Base-by-base conservation (phyloP, 177 flowering plant genomes). In the Tripterygium wilfordii region DNA sequence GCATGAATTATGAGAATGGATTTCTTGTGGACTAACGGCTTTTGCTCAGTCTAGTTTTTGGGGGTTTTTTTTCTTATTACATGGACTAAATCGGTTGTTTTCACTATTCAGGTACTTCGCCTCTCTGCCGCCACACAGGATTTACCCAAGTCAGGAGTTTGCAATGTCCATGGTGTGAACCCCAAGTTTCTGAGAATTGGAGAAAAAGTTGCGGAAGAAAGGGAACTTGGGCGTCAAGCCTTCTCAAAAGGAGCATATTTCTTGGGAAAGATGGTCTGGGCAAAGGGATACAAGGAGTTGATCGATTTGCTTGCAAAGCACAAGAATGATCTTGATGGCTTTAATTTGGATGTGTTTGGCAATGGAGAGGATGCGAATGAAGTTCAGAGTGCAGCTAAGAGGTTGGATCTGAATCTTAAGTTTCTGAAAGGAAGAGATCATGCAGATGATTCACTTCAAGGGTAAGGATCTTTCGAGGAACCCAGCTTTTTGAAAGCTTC, bases 241-340 rank as follows among this genome's bases (percentile, higher is more conserved):
- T 94, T 94, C 57, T 78, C 96, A 1, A 78, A 94, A 58, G 97
- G 95, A 35, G 99, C 99, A 30, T 94, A 94, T 66, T 94, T 86
- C 67, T 57, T 94, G 46, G 97, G 99, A 27, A 94, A 94, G 71
- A 85, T 94, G 99, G 99, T 94, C 5, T 94, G 99, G 99, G 95
- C 97, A 20, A 94, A 94, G 65, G 99, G 97, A 33, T 94, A 94
- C 62, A 65, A 66, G 42, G 99, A 94, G 62, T 57, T 94, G 62
- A 79, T 89, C 44, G 92, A 94, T 73, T 73, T 94, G 65, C 50
- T 94, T 29, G 66, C 77, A 15, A 79, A 79, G 68, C 85, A 81
- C 64, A 82, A 78, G 62, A 77, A 50, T 27, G 95, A 94, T 32
- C 88, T 94, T 48, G 75, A 74, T 58, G 83, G 85, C 50, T 81